These are phyloP conservation scores for Lodderomyces orthopsilosis DNA, from an alignment of 1,139 yeast species.

Conservation along the genomic window DNA sequence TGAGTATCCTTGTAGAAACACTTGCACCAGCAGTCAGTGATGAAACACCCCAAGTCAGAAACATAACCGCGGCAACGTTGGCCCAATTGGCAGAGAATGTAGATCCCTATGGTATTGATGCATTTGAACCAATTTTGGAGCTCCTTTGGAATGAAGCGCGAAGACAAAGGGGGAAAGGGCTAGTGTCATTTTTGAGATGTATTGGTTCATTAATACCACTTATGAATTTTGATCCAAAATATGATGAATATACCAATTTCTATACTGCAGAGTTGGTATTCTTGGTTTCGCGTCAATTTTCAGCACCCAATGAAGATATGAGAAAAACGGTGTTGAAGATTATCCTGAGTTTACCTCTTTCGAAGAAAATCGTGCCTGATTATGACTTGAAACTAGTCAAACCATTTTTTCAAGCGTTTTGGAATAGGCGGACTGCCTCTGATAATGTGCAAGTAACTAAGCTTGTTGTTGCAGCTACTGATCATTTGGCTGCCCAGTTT, in stretches of 20 bases:
- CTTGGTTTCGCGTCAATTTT: conserved; percentile 68
- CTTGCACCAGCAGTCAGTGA: conserved; percentile 64
- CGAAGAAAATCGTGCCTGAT: conserved; percentile 26
- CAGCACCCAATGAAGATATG: conserved; percentile 89
- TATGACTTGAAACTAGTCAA: conserved; percentile 48
- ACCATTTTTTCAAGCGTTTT: conserved; percentile 68
- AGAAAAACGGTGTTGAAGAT: conserved; percentile 61
- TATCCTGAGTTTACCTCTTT: conserved; percentile 31
- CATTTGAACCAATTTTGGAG: conserved; percentile 68
- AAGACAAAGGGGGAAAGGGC: conserved; percentile 71
- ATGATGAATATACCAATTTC: conserved; percentile 72
- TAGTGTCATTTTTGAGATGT: conserved; percentile 76
- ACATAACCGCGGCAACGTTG: conserved; percentile 68
- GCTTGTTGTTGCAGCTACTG: conserved; percentile 73
- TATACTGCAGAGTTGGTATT: conserved; percentile 73
- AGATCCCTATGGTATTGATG: conserved; percentile 86
- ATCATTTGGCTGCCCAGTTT: conserved; percentile 60
- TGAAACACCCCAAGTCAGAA: conserved; percentile 65
- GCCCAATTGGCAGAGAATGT: conserved; percentile 83
- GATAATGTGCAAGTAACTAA: conserved; percentile 47
- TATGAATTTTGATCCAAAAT: conserved; percentile 57
- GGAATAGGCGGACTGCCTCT: conserved; percentile 72
- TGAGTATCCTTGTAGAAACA: conserved; percentile 63
- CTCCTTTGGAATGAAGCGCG: conserved; percentile 81
- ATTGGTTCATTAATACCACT: conserved; percentile 80